A percentile compares a stretch with the other conserved stretches of the same genome.
Conservation (phyloP, 2,329 filamentous ascomycete species). For the Penicillium fuscoglaucum region DNA sequence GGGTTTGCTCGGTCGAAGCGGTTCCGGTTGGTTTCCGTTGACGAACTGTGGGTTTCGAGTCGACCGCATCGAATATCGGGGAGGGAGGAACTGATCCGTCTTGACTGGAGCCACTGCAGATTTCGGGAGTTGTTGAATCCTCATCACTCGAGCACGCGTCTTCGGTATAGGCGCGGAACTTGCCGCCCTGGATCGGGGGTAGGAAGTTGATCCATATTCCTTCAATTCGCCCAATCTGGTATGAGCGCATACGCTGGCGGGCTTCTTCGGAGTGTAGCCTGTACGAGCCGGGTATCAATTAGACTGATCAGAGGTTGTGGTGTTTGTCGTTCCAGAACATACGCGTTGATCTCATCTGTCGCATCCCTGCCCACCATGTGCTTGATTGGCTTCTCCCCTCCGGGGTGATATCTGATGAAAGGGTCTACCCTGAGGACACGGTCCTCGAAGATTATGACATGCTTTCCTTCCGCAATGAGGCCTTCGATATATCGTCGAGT, state of each 20-base stretch:
- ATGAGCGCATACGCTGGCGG: conserved; percentile 72
- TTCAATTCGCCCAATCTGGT: conserved; percentile 79
- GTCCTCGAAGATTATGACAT: conserved; percentile 77
- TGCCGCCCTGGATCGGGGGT: conserved; percentile 87
- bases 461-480: conserved; percentile 77
- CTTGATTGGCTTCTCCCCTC: conserved; percentile 83
- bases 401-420: conserved; percentile 88
- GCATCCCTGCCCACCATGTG: conserved; percentile 95
- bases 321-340: conserved; percentile 42
- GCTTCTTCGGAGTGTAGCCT: conserved; percentile 83
- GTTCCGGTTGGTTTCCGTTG: conserved; percentile 39
- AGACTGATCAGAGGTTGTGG: conserved; percentile 13
- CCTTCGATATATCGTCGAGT: conserved; percentile 70
- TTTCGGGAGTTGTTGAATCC: conserved; percentile 28
- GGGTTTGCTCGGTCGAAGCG: conserved; percentile 25
- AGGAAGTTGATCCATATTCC: conserved; percentile 84
- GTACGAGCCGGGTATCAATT: conserved; percentile 20
- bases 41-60: conserved; percentile 40
- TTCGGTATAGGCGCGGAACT: conserved; percentile 61
- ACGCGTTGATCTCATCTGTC: conserved; percentile 92
- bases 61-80: conserved; percentile 58
- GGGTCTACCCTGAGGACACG: conserved; percentile 83
- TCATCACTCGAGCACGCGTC: conserved; percentile 46
- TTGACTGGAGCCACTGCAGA: conserved; percentile 55
- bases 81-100: conserved; percentile 58